These are phyloP conservation scores for Triticum dicoccoides DNA, from an alignment of 176 grass and related monocot genomes.

Conservation along the genomic window DNA sequence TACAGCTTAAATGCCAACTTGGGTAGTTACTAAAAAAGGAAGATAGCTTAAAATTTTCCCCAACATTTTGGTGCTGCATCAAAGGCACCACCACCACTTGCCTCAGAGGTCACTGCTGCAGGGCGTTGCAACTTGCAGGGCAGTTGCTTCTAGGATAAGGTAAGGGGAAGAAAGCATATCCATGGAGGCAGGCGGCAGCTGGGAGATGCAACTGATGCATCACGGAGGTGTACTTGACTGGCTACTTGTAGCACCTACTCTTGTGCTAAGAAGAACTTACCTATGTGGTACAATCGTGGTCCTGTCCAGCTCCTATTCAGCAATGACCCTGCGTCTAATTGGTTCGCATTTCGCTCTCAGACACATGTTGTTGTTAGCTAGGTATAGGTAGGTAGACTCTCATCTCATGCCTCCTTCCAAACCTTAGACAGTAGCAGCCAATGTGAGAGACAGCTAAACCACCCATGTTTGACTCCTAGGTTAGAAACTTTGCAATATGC, in stretches of 20 bases:
- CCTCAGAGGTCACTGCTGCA: slow-evolving; percentile 7
- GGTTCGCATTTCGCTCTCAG: slow-evolving; percentile 45
- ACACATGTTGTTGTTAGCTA: slow-evolving; percentile 1
- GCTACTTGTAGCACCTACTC: slow-evolving; percentile 22
- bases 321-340: slow-evolving; percentile 13
- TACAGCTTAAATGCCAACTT: not conserved
- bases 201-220: slow-evolving; percentile 39
- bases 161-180: slow-evolving; percentile 9
- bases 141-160: slow-evolving; percentile 25
- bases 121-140: slow-evolving; percentile 28
- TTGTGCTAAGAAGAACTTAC: slow-evolving; percentile 27
- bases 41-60: slow-evolving; percentile 19
- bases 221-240: slow-evolving; percentile 28
- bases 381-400: slow-evolving; percentile 7
- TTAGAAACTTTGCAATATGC: slow-evolving; percentile 9
- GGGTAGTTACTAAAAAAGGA: not conserved
- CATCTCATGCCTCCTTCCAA: slow-evolving; percentile 15
- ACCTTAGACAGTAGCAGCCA: slow-evolving; percentile 34
- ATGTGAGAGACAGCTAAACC: slow-evolving; percentile 7
- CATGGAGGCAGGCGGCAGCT: not conserved
- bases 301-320: slow-evolving; percentile 7
- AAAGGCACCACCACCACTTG: not conserved
- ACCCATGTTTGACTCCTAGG: slow-evolving; percentile 39
- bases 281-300: not conserved
- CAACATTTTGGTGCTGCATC: slow-evolving; percentile 15